Evolutionary conservation across 2,329 filamentous ascomycete species (phyloP).

Genomic region (Elsinoe perseae): DNA sequence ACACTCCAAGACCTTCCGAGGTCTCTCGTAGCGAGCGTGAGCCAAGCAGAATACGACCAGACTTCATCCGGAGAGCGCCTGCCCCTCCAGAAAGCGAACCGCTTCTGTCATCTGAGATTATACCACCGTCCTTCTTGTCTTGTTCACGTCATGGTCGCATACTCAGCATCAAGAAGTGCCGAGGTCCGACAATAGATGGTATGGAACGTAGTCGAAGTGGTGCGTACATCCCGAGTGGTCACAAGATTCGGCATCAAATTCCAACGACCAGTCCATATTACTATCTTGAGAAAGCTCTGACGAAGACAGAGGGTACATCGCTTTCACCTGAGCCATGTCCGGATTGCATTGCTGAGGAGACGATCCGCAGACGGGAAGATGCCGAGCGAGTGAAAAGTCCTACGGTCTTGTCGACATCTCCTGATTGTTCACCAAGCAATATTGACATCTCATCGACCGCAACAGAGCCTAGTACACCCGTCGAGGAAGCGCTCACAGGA

Average conservation of each 20-base stretch:
- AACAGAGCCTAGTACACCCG: slow-evolving; percentile 16
- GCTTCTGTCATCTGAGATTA: not conserved
- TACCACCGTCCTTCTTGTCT: not conserved
- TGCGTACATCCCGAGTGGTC: slow-evolving; percentile 26
- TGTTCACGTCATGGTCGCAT: slow-evolving; percentile 26
- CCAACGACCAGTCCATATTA: slow-evolving; percentile 28
- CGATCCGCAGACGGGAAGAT: slow-evolving; percentile 23
- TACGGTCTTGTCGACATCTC: not conserved
- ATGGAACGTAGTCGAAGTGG: slow-evolving; percentile 25
- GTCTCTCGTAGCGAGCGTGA: slow-evolving; percentile 7
- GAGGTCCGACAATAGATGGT: slow-evolving; percentile 22
- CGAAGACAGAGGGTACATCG: slow-evolving; percentile 20
- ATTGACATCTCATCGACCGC: slow-evolving; percentile 13
- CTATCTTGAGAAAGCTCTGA: slow-evolving; percentile 18
- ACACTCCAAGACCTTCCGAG: slow-evolving; percentile 4
- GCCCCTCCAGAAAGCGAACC: not conserved
- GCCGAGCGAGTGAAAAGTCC: slow-evolving; percentile 4
- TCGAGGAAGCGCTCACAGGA: slow-evolving; percentile 5
- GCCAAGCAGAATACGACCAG: not conserved
- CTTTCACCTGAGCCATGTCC: slow-evolving; percentile 24
- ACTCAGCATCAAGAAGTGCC: slow-evolving; percentile 14
- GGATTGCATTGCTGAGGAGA: slow-evolving; percentile 27
- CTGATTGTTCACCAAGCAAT: slow-evolving; percentile 4
- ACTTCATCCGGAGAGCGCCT: not conserved
- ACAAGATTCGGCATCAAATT: slow-evolving; percentile 22